Percentiles rank a stretch among this genome's conserved stretches.
phyloP scores from a whole-genome alignment of 306 rosid species.

The Lagenaria siceraria region DNA sequence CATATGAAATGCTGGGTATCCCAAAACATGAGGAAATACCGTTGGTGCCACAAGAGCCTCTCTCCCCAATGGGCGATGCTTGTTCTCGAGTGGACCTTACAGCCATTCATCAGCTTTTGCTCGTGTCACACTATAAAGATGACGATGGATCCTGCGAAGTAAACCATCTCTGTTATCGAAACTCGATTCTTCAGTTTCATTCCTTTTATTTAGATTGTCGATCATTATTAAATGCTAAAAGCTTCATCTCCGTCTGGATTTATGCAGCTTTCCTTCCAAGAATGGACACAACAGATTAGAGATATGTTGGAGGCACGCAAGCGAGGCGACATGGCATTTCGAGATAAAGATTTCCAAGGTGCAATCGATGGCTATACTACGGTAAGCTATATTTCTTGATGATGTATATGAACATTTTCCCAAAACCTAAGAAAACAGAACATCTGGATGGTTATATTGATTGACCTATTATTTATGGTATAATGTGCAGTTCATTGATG shows the following conservation, averaged over 20 bases:
- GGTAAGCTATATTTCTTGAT: slow-evolving; percentile 18
- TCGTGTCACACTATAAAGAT: slow-evolving; percentile 48
- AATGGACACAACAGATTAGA: slow-evolving; percentile 70
- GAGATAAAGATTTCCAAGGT: slow-evolving; percentile 50
- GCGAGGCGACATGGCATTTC: slow-evolving; percentile 65
- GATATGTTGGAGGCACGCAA: slow-evolving; percentile 70
- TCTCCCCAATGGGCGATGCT: slow-evolving; percentile 57
- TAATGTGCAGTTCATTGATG: slow-evolving; percentile 42
- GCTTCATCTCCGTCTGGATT: not conserved
- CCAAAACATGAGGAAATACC: slow-evolving; percentile 52
- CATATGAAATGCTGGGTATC: slow-evolving; percentile 58
- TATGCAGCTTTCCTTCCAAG: slow-evolving; percentile 66
- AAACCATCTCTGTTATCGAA: not conserved
- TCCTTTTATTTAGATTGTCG: not conserved
- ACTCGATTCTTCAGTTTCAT: not conserved
- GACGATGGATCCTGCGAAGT: slow-evolving; percentile 73
- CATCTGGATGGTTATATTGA: not conserved
- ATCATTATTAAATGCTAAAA: not conserved
- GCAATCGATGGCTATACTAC: slow-evolving; percentile 54
- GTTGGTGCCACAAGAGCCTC: slow-evolving; percentile 41
- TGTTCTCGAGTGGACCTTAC: slow-evolving; percentile 71
- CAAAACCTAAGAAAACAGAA: not conserved
- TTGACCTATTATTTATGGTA: not conserved
- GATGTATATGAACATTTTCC: not conserved
- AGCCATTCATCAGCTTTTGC: slow-evolving; percentile 64